Evolutionary conservation across 305 asterid species (phyloP).

Genomic region (Fraxinus albicans): DNA sequence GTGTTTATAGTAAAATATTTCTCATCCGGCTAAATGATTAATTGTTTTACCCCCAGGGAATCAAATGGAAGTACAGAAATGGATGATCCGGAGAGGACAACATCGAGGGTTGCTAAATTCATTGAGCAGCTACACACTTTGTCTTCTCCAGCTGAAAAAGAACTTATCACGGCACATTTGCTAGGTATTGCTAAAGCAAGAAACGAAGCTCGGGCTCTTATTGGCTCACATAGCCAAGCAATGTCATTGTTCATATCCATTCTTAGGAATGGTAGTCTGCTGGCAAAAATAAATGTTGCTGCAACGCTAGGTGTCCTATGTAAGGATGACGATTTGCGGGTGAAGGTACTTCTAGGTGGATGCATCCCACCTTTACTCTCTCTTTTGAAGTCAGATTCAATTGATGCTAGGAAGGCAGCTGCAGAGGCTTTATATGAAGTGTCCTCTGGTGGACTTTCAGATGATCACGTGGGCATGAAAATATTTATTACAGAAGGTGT

Average conservation of each 20-base stretch:
- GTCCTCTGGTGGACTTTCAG: conserved; percentile 70
- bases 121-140: conserved; percentile 75
- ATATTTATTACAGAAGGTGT: conserved; percentile 85
- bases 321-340: conserved; percentile 72
- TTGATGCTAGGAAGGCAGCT: conserved; percentile 80
- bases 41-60: conserved; percentile 48
- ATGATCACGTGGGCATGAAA: conserved; percentile 79
- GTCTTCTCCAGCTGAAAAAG: conserved; percentile 74
- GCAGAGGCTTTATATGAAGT: conserved; percentile 78
- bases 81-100: conserved; percentile 67
- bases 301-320: conserved; percentile 64
- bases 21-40: conserved; percentile 9
- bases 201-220: conserved; percentile 71
- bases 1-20: background rate
- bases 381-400: conserved; percentile 64
- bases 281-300: conserved; percentile 72
- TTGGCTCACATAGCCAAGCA: conserved; percentile 88
- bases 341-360: conserved; percentile 89
- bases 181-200: conserved; percentile 77
- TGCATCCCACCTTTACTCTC: conserved; percentile 87
- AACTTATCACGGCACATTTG: conserved; percentile 79
- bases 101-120: conserved; percentile 69
- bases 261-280: conserved; percentile 68
- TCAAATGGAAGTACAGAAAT: conserved; percentile 61
- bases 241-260: conserved; percentile 82